These are phyloP conservation scores for Picochlorum costavermella DNA, from an alignment of 139 green algal genomes.

Conservation along the genomic window DNA sequence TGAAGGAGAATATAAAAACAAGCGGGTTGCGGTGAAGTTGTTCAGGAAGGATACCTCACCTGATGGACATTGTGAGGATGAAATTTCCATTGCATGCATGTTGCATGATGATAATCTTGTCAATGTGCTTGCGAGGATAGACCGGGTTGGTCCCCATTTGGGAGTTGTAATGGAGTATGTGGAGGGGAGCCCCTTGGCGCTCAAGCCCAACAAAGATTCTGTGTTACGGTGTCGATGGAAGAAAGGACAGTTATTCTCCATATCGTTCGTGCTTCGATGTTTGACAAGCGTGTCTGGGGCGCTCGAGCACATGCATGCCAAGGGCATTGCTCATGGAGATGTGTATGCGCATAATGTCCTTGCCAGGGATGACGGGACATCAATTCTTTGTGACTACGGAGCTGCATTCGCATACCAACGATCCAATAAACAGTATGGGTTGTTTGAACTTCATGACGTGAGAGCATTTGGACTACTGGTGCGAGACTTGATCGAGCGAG, in stretches of 20 bases:
- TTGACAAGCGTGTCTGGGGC: conserved; percentile 21
- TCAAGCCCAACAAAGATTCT: conserved; percentile 54
- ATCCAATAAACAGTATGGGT: neutral
- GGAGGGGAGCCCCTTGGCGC: conserved; percentile 40
- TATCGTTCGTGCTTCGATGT: conserved; percentile 31
- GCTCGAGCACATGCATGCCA: conserved; percentile 29
- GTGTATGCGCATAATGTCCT: conserved; percentile 80
- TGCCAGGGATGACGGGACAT: conserved; percentile 24
- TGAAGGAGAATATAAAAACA: conserved; percentile 22
- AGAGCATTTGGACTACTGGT: conserved; percentile 69
- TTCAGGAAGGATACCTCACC: conserved; percentile 55
- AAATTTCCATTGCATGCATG: conserved; percentile 49
- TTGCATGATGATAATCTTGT: conserved; percentile 61
- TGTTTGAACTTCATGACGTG: conserved; percentile 61
- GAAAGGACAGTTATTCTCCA: conserved; percentile 18
- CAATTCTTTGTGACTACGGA: conserved; percentile 73
- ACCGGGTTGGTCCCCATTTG: conserved; percentile 22
- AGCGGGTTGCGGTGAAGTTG: conserved; percentile 61
- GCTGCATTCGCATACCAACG: conserved; percentile 64
- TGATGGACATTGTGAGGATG: conserved; percentile 56
- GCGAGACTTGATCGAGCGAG: conserved; percentile 18
- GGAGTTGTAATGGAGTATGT: conserved; percentile 53
- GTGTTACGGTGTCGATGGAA: conserved; percentile 55
- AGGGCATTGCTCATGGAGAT: conserved; percentile 58
- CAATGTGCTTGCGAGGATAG: conserved; percentile 38